Conservation (phyloP, 495 filamentous ascomycete genomes). For the Penicillium silybi region DNA sequence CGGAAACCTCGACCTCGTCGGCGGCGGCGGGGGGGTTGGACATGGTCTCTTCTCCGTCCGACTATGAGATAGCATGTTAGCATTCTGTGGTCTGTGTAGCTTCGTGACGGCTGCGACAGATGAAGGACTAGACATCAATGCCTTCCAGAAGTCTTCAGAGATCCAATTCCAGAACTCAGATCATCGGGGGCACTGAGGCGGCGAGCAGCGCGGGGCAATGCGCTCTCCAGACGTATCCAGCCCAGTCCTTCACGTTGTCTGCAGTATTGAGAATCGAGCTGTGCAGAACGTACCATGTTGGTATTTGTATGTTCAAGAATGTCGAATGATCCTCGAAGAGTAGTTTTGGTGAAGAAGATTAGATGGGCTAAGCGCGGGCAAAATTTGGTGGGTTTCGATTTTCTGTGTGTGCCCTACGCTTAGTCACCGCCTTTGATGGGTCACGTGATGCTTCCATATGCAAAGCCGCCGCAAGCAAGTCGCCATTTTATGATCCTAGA, state of each 20-base stretch:
- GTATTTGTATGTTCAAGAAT: conserved; percentile 31
- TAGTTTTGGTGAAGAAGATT: conserved; percentile 23
- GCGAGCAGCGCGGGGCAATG: neutral
- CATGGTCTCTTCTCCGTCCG: conserved; percentile 85
- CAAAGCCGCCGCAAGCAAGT: neutral
- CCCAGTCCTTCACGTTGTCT: conserved; percentile 9
- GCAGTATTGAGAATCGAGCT: neutral
- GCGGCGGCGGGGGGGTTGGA: conserved; percentile 62
- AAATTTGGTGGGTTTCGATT: conserved; percentile 26
- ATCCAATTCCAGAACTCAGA: neutral
- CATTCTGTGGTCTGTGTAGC: neutral
- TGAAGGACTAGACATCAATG: neutral
- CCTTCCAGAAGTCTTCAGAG: neutral
- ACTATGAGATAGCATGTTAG: conserved; percentile 36
- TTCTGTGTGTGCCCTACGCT: conserved; percentile 43
- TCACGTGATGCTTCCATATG: conserved; percentile 9
- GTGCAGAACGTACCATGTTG: conserved; percentile 40
- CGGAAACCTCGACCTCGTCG: conserved; percentile 88
- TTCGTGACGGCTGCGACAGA: neutral
- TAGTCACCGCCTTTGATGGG: conserved; percentile 12
- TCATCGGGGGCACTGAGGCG: neutral
- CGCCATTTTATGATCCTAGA: neutral
- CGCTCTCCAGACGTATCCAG: conserved; percentile 6
- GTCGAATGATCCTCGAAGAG: conserved; percentile 68
- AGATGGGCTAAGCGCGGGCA: conserved; percentile 19